Evolutionary conservation across 148 eudicot species (phyloP), one percentile per base, ranked within the genome.

Genomic region (Camellia lanceoleosa): DNA sequence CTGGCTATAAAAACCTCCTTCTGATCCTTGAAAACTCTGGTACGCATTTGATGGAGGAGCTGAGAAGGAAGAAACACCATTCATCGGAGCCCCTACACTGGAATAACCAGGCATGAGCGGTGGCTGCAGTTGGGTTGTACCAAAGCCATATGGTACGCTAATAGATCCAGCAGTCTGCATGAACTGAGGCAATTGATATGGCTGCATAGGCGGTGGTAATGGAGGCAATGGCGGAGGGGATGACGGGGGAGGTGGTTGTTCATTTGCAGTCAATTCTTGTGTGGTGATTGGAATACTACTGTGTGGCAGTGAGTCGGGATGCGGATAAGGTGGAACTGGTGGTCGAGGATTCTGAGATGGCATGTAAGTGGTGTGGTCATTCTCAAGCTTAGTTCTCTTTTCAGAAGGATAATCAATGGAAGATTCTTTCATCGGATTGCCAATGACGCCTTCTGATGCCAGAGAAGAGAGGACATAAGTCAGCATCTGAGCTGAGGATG

Each of bases 401-500:
- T 89, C 97, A 68, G 91, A 77, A 41, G 89, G 91, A 65, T 83
- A 81, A 80, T 91, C 92, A 54, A 74, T 41, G 3, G 86, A 68
- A 58, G 88, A 55, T 62, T 92, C 92, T 30, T 90, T 86, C 23
- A 76, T 16, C 4, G 85, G 59, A 67, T 63, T 88, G 30, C 87
- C 86, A 47, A 89, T 86, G 60, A 93, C 84, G 41, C 94, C 94
- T 68, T 92, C 98, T 0, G 97, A 92, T 13, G 97, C 95, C 16
- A 93, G 86, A 15, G 99, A 92, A 46, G 97, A 89, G 78, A 92
- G 94, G 74, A 92, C 98, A 55, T 85, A 92, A 43, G 91, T 85
- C 19, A 92, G 92, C 98, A 93, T 92, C 86, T 96, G 89, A 16
- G 98, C 94, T 8, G 99, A 92, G 73, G 98, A 90, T 78, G 94